Evolutionary conservation across 2,329 filamentous ascomycete species (phyloP), one percentile per base, ranked within the genome.

Genomic region (Colletotrichum musicola): DNA sequence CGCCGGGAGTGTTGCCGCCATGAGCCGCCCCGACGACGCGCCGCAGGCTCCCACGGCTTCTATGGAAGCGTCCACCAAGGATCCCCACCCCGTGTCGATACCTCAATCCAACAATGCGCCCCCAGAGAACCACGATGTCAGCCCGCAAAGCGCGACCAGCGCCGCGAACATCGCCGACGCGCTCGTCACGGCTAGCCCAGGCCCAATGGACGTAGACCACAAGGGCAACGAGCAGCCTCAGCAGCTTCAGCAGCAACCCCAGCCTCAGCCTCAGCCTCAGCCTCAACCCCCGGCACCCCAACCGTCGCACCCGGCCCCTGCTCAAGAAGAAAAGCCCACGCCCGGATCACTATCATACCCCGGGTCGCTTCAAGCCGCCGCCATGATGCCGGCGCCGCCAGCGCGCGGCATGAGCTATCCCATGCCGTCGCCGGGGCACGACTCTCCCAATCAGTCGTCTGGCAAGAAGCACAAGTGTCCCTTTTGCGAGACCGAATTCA

Each of bases 401-500:
- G 71, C 77, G 35, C 84, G 88, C 51, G 85, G 84, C 30, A 86
- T 89, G 82, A 90, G 84, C 73, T 84, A 89, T 71, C 87, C 88
- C 7, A 85, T 89, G 80, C 80, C 85, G 20, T 80, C 81, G 35
- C 74, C 80, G 67, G 78, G 74, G 72, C 84, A 75, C 78, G 83
- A 72, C 65, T 85, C 75, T 73, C 83, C 94, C 6, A 91, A 92
- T 7, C 70, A 71, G 27, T 81, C 82, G 2, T 74, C 74, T 16
- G 86, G 88, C 60, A 98, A 97, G 82, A 95, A 96, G 76, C 95
- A 99, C 83, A 97, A 96, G 79, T 99, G 96, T 77, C 95, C 94
- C 0, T 97, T 97, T 79, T 99, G 96, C 84, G 90, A 94, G 46
- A 98, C 96, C 5, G 96, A 97, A 76, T 99, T 99, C 74, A 99